These are phyloP conservation scores for Salix arbutifolia DNA, from an alignment of 345 rosid genomes.

Conservation along the genomic window DNA sequence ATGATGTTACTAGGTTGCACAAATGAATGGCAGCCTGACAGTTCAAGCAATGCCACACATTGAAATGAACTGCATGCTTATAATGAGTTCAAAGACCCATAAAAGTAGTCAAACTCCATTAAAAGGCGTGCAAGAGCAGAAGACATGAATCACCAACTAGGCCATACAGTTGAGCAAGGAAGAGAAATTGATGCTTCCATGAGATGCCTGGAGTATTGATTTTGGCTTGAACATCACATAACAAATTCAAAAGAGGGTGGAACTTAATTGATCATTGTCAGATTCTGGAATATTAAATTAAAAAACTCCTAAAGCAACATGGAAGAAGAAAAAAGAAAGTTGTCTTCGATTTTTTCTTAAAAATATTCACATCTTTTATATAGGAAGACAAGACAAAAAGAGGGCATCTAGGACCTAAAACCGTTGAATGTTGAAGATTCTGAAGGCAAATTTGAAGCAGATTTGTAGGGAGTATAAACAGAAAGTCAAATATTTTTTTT, in stretches of 20 bases:
- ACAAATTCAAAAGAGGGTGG: background rate
- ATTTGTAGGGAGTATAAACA: too few species aligned
- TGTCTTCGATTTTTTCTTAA: background rate
- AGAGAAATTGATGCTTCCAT: background rate
- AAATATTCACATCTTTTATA: background rate
- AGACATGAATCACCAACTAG: background rate
- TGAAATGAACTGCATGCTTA: background rate
- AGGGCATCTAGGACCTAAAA: background rate
- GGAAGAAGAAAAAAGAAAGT: background rate
- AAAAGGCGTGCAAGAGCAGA: background rate
- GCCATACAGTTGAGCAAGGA: background rate
- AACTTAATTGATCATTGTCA: background rate
- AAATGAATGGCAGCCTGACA: background rate
- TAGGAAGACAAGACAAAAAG: background rate
- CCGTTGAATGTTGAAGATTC: too few species aligned
- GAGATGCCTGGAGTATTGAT: background rate
- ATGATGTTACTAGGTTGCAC: background rate
- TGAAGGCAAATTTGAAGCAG: too few species aligned
- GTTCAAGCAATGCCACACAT: background rate
- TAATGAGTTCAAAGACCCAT: background rate
- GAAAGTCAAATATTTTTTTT: too few species aligned
- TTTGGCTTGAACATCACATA: background rate
- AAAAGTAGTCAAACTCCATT: background rate
- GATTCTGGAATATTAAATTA: background rate
- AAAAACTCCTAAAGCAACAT: background rate